phyloP scores from a whole-genome alignment of 768 basidiomycete genomes.

The Trichaptum fuscoviolaceum region DNA sequence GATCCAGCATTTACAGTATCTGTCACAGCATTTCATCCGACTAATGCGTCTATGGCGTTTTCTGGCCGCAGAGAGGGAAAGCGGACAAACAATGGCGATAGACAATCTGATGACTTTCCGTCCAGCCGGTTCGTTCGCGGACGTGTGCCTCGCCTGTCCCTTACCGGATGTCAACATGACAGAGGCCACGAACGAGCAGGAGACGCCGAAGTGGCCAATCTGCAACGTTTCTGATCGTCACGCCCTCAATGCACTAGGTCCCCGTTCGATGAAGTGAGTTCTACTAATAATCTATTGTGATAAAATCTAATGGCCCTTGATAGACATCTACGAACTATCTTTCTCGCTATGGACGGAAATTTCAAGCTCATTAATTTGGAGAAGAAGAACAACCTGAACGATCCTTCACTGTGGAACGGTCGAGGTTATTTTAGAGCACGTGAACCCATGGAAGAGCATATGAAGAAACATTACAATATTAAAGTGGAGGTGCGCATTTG shows the following conservation, averaged over 20 bases:
- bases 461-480: background rate
- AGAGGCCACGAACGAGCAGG: no score
- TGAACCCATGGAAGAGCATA: background rate
- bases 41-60: background rate
- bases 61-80: background rate
- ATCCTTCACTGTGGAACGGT: background rate
- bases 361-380: background rate
- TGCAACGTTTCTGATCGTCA: background rate
- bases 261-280: no score
- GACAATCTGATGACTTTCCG: background rate
- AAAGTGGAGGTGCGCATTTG: background rate
- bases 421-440: background rate
- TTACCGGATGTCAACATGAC: background rate
- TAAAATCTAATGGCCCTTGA: no score
- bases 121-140: background rate
- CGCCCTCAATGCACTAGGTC: background rate
- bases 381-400: background rate
- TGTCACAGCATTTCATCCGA: background rate
- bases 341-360: background rate
- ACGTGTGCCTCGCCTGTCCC: background rate
- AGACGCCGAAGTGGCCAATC: background rate
- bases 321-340: background rate
- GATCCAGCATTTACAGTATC: background rate
- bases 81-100: background rate
- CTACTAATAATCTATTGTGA: background rate